Evolutionary conservation across 257 asterid species (phyloP), one percentile per base, ranked within the genome.

Genomic region (Galeopsis tetrahit): DNA sequence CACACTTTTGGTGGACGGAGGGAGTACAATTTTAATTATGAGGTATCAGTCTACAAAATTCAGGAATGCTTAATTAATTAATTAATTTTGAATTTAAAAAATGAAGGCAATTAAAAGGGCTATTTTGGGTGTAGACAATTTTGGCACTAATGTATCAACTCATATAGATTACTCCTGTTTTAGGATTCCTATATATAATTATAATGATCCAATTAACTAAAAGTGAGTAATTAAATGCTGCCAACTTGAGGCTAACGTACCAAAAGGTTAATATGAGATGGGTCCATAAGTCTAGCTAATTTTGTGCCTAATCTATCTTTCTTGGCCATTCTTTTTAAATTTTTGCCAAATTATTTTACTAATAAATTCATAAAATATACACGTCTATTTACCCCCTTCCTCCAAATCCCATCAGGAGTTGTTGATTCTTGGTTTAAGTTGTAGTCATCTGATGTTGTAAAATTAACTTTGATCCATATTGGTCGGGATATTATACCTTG

Each of bases 371-470:
- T 21, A 43, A 68, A 51, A 34, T 8, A 4, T 62, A 46, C 2
- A 46, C 4, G 60, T 51, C 36, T 43, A 38, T 32, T 69, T 5
- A 17, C 43, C 38, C 58, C 2, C 62, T 61, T 36, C 8, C 14
- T 44, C 38, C 34, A 14, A 63, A 49, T 69, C 69, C 69, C 64
- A 40, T 51, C 73, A 38, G 15, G 68, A 65, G 66, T 77, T 71
- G 60, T 66, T 71, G 32, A 63, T 71, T 71, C 17, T 77, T 71
- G 81, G 81, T 71, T 70, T 71, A 43, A 55, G 68, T 65, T 77
- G 52, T 77, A 56, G 36, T 71, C 69, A 69, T 68, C 69, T 42
- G 8, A 57, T 36, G 42, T n/a, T 4, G 4, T 46, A 60, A 60
- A 17, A 1, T 7, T 7, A 10, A 4, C 17, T 53, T 31, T 32